Conservation (phyloP, 2,329 filamentous ascomycete species). For the Trichoderma afroharzianum region DNA sequence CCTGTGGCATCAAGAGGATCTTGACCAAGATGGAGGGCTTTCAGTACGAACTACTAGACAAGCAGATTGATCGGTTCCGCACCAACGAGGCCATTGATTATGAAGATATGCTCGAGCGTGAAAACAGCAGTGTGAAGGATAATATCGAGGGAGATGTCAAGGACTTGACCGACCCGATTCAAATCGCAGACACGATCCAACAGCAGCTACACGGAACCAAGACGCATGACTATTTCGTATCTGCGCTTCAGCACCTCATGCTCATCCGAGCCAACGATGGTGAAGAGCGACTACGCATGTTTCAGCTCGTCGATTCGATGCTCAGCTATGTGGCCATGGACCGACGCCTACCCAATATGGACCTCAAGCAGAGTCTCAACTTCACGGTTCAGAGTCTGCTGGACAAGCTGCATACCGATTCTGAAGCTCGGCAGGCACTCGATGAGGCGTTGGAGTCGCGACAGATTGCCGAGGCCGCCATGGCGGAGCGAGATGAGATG, state of each 20-base stretch:
- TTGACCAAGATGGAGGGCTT: conserved; percentile 96
- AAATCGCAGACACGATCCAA: conserved; percentile 93
- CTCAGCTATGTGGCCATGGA: conserved; percentile 99
- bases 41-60: conserved; percentile 97
- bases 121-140: conserved; percentile 87
- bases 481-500: conserved; percentile 96
- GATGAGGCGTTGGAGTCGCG: conserved; percentile 89
- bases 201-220: conserved; percentile 76
- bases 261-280: conserved; percentile 88
- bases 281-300: conserved; percentile 90
- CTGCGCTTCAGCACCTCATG: conserved; percentile 89
- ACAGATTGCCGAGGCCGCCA: conserved; percentile 90
- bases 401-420: conserved; percentile 94
- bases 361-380: conserved; percentile 94
- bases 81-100: conserved; percentile 97
- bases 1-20: conserved; percentile 91
- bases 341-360: conserved; percentile 88
- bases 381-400: conserved; percentile 94
- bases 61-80: conserved; percentile 91
- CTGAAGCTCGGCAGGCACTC: conserved; percentile 84
- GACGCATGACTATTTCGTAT: conserved; percentile 93
- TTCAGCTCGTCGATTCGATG: conserved; percentile 98
- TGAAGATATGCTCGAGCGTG: conserved; percentile 90
- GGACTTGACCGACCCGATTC: conserved; percentile 86
- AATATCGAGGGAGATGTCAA: conserved; percentile 80